phyloP scores from a whole-genome alignment of 2,329 filamentous ascomycete species.

The Thyridium curvatum region DNA sequence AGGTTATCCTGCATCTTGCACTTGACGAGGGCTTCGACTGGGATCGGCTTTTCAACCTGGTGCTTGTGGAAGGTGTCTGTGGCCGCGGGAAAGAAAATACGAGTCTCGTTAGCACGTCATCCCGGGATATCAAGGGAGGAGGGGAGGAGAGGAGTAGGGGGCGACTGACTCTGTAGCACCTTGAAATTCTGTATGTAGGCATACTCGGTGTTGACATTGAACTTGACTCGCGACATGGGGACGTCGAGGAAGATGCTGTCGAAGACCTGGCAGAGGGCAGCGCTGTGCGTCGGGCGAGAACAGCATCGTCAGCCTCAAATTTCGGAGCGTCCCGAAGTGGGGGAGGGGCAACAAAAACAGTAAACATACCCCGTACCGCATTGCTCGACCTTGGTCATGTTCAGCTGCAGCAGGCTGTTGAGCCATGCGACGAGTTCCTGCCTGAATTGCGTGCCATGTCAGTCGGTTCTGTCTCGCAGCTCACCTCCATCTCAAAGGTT shows the following conservation, averaged over 20 bases:
- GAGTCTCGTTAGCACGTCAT: constrained; percentile 3
- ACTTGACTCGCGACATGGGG: constrained; percentile 93
- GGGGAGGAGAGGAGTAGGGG: constrained; percentile 1
- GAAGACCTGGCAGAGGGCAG: constrained; percentile 93
- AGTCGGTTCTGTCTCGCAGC: no score
- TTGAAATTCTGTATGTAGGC: constrained; percentile 99
- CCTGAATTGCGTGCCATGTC: constrained; percentile 40
- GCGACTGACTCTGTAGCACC: constrained; percentile 77
- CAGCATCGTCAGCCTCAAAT: constrained; percentile 27
- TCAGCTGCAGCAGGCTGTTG: constrained; percentile 95
- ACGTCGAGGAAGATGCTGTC: constrained; percentile 97
- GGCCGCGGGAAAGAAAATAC: not conserved
- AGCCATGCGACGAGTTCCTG: constrained; percentile 96
- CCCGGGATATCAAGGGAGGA: constrained; percentile 5
- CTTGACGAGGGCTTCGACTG: constrained; percentile 83
- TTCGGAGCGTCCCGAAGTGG: constrained; percentile 10
- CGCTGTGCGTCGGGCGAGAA: constrained; percentile 44
- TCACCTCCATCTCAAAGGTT: no score
- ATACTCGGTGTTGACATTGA: constrained; percentile 96
- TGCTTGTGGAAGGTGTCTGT: constrained; percentile 80
- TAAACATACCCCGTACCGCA: constrained; percentile 85
- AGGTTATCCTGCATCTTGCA: constrained; percentile 99
- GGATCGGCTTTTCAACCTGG: constrained; percentile 81
- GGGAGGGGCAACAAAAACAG: constrained; percentile 21
- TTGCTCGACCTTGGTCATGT: constrained; percentile 98